A percentile compares a stretch with the other conserved stretches of the same genome.
Conservation (phyloP, 257 asterid genomes). For the Solanum chilense region DNA sequence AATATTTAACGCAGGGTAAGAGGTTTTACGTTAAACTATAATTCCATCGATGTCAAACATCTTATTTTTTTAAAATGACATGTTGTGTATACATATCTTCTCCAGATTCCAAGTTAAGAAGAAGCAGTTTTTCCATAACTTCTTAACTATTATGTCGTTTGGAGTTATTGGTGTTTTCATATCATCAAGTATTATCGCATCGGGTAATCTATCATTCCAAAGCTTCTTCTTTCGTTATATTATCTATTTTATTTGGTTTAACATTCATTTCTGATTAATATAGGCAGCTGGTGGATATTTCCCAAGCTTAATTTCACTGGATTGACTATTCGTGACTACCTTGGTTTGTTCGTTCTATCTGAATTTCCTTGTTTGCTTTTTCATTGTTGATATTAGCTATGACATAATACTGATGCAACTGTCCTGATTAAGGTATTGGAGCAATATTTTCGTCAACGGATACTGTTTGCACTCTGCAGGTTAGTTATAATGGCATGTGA, state of each 20-base stretch:
- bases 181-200: slow-evolving; percentile 57
- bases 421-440: slow-evolving; percentile 46
- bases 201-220: slow-evolving; percentile 29
- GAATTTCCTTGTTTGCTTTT: background rate
- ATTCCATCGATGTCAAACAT: background rate
- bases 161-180: slow-evolving; percentile 86
- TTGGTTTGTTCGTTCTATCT: slow-evolving; percentile 35
- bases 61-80: background rate
- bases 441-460: slow-evolving; percentile 89
- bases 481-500: slow-evolving; percentile 1
- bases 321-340: slow-evolving; percentile 60
- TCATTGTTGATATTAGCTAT: background rate
- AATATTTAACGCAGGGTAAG: slow-evolving; percentile 92
- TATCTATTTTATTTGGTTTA: background rate
- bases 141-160: slow-evolving; percentile 83
- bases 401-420: background rate
- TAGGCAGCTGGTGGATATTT: slow-evolving; percentile 73
- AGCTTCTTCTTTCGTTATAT: background rate
- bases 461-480: slow-evolving; percentile 98
- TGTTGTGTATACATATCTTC: background rate
- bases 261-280: background rate
- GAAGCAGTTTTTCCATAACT: slow-evolving; percentile 93
- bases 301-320: slow-evolving; percentile 40
- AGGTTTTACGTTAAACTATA: background rate
- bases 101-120: slow-evolving; percentile 95